Base-by-base conservation (phyloP, 208 protist genomes). In the Acanthamoeba castellanii region DNA sequence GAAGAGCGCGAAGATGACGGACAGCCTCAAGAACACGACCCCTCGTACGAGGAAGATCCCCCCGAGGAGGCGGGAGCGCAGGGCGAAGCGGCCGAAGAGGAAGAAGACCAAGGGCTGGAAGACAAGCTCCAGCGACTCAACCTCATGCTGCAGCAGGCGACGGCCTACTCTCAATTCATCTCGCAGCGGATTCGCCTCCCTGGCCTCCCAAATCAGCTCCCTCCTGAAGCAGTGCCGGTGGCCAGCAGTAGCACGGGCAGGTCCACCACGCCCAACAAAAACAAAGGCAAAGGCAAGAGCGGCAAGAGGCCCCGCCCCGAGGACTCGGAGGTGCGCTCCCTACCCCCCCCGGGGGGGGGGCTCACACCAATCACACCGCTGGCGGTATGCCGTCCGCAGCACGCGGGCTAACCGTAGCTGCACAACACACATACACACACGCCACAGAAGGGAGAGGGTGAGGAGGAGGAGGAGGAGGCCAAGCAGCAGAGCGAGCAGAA, bases 231-330 rank as follows among this genome's bases (percentile, higher is more conserved):
- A 34, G 64, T 14, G 8, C 20, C 27, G 8, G 5, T 14, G 20
- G n/a, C 76, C 25, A 37, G 76, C 76, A 4, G 34, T 94, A 8
- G 27, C 8, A 5, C 92, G 78, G 11, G 95, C 84, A 6, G 61
- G 45, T 37, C 98, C 96, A 16, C 88, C 98, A 3, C 76, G 64
- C 13, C 97, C 96, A 3, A 96, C 94, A 1, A 66, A 30, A n/a
- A 94, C 97, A 6, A 94, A 95, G 34, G 97, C 96, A 22, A 61
- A 91, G 14, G 95, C n/a, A n/a, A n/a, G n/a, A n/a, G n/a, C 47
- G 11, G 7, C 47, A 52, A 52, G 47, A 52, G 47, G 47, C 11
- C 47, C 11, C 47, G 47, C 47, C 7, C 47, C 47, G 7, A 52
- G 47, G 47, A 14, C 4, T 11, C 34, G 68, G 68, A 3, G 3